These are phyloP conservation scores for Parachaetomium inaequale DNA, from an alignment of 495 filamentous ascomycete species.

Conservation along the genomic window DNA sequence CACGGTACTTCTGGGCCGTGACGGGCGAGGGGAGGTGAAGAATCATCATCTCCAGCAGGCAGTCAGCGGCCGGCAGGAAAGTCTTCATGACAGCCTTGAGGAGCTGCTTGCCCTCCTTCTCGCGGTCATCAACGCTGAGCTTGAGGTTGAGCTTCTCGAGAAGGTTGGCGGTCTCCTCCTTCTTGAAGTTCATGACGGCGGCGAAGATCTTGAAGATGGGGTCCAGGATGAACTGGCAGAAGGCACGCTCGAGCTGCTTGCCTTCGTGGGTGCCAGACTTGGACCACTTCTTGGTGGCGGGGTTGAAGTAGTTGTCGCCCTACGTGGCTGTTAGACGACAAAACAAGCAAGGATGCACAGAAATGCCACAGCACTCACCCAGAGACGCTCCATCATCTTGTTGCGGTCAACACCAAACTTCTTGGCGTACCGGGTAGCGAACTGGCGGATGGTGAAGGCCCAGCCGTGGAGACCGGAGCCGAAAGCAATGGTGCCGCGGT, in stretches of 20 bases:
- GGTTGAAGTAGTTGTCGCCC: slow-evolving; percentile 99
- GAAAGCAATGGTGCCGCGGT: slow-evolving; percentile 96
- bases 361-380: slow-evolving; percentile 54
- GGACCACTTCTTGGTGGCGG: slow-evolving; percentile 99
- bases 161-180: slow-evolving; percentile 80
- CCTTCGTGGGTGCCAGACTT: slow-evolving; percentile 76
- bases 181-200: slow-evolving; percentile 97
- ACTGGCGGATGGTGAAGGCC: slow-evolving; percentile 99
- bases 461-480: slow-evolving; percentile 99
- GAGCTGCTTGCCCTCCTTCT: slow-evolving; percentile 92
- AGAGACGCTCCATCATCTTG: slow-evolving; percentile 99
- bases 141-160: slow-evolving; percentile 91
- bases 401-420: slow-evolving; percentile 99
- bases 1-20: slow-evolving; percentile 96
- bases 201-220: slow-evolving; percentile 99
- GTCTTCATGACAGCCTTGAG: slow-evolving; percentile 98
- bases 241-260: slow-evolving; percentile 90
- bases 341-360: not conserved
- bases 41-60: slow-evolving; percentile 99
- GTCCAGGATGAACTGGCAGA: slow-evolving; percentile 98
- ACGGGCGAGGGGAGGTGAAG: slow-evolving; percentile 96
- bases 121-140: slow-evolving; percentile 79
- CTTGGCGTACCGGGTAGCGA: slow-evolving; percentile 95
- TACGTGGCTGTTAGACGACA: slow-evolving; percentile 28
- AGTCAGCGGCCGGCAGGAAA: slow-evolving; percentile 96